Conservation (phyloP, 2,329 filamentous ascomycete species). For the Alternaria novae-zelandiae region DNA sequence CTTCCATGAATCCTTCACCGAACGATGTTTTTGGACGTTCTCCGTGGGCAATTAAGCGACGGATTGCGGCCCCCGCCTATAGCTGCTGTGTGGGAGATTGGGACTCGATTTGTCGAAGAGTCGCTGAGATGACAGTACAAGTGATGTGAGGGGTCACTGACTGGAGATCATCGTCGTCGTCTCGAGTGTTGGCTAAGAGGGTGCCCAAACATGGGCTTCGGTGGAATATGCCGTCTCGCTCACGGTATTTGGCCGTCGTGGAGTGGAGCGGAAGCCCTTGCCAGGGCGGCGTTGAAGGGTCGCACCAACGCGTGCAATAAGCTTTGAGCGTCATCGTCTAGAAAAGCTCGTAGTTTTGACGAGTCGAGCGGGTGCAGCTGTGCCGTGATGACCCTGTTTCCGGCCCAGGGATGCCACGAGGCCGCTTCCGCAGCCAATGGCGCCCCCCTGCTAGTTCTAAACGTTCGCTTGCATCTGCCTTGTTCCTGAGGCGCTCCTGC, state of each 20-base stretch:
- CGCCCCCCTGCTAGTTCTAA: constrained; percentile 4
- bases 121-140: constrained; percentile 13
- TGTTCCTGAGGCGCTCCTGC: constrained; percentile 17
- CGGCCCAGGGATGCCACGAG: constrained; percentile 20
- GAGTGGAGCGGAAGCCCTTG: background rate
- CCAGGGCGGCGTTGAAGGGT: background rate
- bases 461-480: constrained; percentile 22
- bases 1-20: background rate
- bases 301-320: constrained; percentile 6
- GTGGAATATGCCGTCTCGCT: background rate
- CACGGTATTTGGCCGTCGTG: constrained; percentile 1
- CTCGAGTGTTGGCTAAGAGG: background rate
- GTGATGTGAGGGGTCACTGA: background rate
- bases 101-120: constrained; percentile 1
- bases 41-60: constrained; percentile 9
- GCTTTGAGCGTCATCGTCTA: constrained; percentile 15
- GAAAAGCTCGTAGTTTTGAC: constrained; percentile 14
- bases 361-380: constrained; percentile 4
- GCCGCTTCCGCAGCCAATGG: constrained; percentile 18
- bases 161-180: background rate
- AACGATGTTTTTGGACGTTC: background rate
- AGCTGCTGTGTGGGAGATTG: constrained; percentile 17
- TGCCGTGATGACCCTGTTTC: constrained; percentile 13
- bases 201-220: background rate
- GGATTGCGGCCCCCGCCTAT: constrained; percentile 13